phyloP scores from a whole-genome alignment of 2,329 filamentous ascomycete species.

The Pseudogymnoascus sp. region DNA sequence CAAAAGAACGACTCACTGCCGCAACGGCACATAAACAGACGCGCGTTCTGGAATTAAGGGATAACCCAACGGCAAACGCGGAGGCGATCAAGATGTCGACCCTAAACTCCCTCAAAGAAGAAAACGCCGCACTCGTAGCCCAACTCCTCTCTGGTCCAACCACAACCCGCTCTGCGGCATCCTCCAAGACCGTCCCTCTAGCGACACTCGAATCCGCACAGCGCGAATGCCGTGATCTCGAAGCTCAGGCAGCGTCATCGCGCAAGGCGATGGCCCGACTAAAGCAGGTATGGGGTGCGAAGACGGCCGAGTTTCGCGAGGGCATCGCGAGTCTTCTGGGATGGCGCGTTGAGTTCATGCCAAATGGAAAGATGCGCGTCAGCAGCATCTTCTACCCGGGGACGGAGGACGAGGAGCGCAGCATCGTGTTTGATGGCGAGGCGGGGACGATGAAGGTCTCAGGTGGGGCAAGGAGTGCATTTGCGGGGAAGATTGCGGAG shows the following conservation, averaged over 20 bases:
- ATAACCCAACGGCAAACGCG: conserved; percentile 83
- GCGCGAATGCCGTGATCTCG: conserved; percentile 64
- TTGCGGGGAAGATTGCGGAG: conserved; percentile 75
- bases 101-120: conserved; percentile 65
- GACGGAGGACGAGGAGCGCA: conserved; percentile 50
- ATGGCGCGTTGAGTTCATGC: conserved; percentile 91
- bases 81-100: conserved; percentile 79
- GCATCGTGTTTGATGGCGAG: conserved; percentile 82
- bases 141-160: conserved; percentile 50
- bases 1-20: conserved; percentile 61
- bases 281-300: conserved; percentile 86
- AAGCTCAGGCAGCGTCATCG: conserved; percentile 58
- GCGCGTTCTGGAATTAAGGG: conserved; percentile 74
- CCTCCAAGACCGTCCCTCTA: conserved; percentile 59
- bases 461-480: conserved; percentile 77
- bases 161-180: conserved; percentile 24
- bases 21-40: conserved; percentile 62
- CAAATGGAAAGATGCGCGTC: conserved; percentile 92
- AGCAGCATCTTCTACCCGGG: conserved; percentile 77
- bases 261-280: conserved; percentile 80
- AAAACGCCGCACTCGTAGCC: conserved; percentile 74
- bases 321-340: conserved; percentile 86
- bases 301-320: conserved; percentile 90
- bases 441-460: conserved; percentile 96
- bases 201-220: conserved; percentile 68